phyloP scores from a whole-genome alignment of 2,329 filamentous ascomycete genomes.

The Talaromyces sp. region DNA sequence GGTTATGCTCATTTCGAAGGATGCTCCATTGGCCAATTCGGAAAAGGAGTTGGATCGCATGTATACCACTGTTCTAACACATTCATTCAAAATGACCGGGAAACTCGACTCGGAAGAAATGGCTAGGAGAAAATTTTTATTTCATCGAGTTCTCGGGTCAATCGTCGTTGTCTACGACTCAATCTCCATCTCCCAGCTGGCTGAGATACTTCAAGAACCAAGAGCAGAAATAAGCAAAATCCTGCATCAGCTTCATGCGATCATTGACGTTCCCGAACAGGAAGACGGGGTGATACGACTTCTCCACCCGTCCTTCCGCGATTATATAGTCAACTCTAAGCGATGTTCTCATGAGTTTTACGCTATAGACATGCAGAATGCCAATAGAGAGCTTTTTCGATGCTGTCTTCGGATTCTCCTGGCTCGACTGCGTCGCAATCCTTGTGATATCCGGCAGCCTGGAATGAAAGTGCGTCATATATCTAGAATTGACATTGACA shows the following conservation, averaged over 20 bases:
- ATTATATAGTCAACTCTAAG: background rate
- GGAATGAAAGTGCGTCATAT: background rate
- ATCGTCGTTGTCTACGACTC: background rate
- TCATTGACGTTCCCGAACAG: conserved; percentile 18
- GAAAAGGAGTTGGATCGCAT: conserved; percentile 18
- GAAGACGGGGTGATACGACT: background rate
- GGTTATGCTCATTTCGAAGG: conserved; percentile 13
- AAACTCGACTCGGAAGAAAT: background rate
- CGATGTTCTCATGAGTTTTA: background rate
- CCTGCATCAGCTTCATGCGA: conserved; percentile 14
- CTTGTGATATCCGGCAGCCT: background rate
- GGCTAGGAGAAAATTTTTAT: background rate
- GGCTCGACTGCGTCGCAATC: background rate
- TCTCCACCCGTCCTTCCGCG: background rate
- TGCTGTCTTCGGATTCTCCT: background rate
- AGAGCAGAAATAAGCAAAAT: background rate
- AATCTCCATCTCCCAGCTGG: background rate
- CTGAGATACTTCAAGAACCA: background rate
- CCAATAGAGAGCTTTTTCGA: background rate
- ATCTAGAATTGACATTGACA: background rate
- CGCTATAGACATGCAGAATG: background rate
- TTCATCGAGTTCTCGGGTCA: background rate
- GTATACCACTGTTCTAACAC: conserved; percentile 13
- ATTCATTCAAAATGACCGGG: background rate
- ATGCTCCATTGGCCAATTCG: background rate